These are phyloP conservation scores for Pythium guiyangense DNA, from an alignment of 352 stramenopile genomes.

Conservation along the genomic window DNA sequence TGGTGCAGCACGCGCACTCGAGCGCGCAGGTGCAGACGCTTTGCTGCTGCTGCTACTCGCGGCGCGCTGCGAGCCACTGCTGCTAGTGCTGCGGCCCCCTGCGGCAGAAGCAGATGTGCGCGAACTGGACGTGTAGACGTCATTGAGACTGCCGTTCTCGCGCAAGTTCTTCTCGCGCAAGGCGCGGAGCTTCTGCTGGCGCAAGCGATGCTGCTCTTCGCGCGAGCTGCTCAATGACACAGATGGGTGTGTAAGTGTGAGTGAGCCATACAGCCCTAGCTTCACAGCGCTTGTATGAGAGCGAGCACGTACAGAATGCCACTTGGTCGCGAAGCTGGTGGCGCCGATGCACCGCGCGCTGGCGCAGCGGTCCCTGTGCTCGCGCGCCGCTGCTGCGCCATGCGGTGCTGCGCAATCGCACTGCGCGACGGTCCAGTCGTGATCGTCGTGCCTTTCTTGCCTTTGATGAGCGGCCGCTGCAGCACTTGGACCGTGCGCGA, in stretches of 20 bases:
- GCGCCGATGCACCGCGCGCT: conserved; percentile 5
- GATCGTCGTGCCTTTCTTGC: conserved; percentile 49
- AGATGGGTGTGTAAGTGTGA: conserved; percentile 1
- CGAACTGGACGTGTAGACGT: conserved; percentile 8
- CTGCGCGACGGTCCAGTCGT: conserved; percentile 55
- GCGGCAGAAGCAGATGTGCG: neutral
- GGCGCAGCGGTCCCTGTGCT: conserved; percentile 13
- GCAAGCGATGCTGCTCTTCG: conserved; percentile 54
- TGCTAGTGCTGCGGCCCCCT: neutral
- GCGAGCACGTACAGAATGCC: neutral
- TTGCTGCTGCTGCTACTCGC: neutral
- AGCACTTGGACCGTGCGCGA: conserved; percentile 75
- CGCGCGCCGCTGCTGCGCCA: conserved; percentile 27
- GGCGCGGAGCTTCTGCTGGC: conserved; percentile 25
- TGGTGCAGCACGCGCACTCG: neutral
- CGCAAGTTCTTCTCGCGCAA: conserved; percentile 19
- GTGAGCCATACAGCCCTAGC: neutral
- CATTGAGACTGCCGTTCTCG: conserved; percentile 17
- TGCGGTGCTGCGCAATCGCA: conserved; percentile 33
- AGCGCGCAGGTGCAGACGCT: neutral
- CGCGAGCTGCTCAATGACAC: conserved; percentile 24
- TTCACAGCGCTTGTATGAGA: neutral
- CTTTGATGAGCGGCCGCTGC: conserved; percentile 46
- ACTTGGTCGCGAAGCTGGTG: neutral
- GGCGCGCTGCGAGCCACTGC: neutral